Base-by-base conservation (phyloP, 306 rosid species). In the Arachis hypogaea region DNA sequence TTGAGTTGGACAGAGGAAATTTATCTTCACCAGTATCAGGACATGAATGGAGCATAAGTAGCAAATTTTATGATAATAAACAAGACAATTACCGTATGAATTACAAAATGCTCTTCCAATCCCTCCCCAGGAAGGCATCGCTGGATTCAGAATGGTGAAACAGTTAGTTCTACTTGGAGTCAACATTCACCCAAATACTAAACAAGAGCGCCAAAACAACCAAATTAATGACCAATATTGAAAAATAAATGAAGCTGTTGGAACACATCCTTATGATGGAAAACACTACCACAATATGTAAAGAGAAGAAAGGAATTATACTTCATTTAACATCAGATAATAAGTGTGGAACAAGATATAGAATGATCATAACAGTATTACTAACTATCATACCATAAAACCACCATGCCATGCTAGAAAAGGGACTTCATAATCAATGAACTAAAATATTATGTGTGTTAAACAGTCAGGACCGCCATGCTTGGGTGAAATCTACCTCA, bases 61-160 rank as follows among this genome's bases (percentile, higher is more conserved):
- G 54, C 58, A 40, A 62, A 68, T 52, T 63, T 49, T 60, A 77
- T 6, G n/a, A 61, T 67, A 22, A n/a, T 5, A 52, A 14, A 16
- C 56, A 52, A 6, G 40, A 16, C 68, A 50, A 76, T 78, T 86
- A 93, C 98, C 92, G 75, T 85, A 82, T 94, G 90, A 74, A 94
- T 88, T 66, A 89, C 93, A 77, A 94, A 84, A 74, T 91, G 93
- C 77, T 94, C 98, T 52, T 94, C 96, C 89, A 94, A 85, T 60
- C 87, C 80, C n/a, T 88, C 96, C 41, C 90, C 91, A 52, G 88
- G 77, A 80, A 94, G 97, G 81, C 98, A 94, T 83, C 98, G 87
- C 98, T 94, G 90, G 71, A 86, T 78, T 82, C 68, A 71, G 36
- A 77, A 69, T 63, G 57, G 69, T 65, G 14, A 10, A 73, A 72